A percentile compares a stretch with the other conserved stretches of the same genome.
Evolutionary conservation across 495 filamentous ascomycete genomes (phyloP).

Genomic region (Apiosordaria backusii): DNA sequence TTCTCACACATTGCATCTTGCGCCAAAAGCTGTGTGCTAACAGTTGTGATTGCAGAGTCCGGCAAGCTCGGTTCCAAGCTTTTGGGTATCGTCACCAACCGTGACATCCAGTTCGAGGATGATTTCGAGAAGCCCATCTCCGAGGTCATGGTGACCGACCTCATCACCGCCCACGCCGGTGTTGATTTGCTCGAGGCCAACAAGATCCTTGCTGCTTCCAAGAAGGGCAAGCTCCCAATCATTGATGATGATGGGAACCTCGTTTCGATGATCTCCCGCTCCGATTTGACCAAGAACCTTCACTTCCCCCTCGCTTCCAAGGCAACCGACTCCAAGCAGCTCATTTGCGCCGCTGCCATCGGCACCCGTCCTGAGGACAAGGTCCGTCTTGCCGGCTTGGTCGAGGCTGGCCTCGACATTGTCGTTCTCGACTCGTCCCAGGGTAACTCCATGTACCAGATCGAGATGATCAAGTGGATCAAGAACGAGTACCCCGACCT

Average conservation of each 20-base stretch:
- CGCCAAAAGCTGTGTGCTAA: conserved; percentile 30
- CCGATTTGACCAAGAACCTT: conserved; percentile 97
- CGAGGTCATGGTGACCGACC: conserved; percentile 90
- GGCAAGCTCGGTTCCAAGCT: conserved; percentile 92
- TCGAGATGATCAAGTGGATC: conserved; percentile 94
- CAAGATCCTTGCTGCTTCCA: conserved; percentile 85
- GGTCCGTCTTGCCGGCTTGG: conserved; percentile 75
- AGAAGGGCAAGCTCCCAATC: conserved; percentile 99
- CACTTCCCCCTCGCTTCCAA: conserved; percentile 97
- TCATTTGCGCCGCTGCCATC: conserved; percentile 91
- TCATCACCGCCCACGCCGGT: conserved; percentile 84
- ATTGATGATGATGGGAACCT: conserved; percentile 84
- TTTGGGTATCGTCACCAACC: conserved; percentile 93
- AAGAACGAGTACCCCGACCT: conserved; percentile 80
- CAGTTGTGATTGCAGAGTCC: conserved; percentile 58
- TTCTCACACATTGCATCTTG: conserved; percentile 13
- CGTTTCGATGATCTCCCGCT: conserved; percentile 90
- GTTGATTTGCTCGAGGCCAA: conserved; percentile 88
- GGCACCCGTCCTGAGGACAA: conserved; percentile 94
- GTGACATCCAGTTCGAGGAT: conserved; percentile 94
- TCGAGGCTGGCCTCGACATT: conserved; percentile 93
- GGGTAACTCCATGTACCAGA: conserved; percentile 95
- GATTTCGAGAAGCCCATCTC: conserved; percentile 69
- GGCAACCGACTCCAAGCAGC: conserved; percentile 94
- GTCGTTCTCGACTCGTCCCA: conserved; percentile 93